phyloP scores from a whole-genome alignment of 2,329 filamentous ascomycete species.

The Nigrospora oryzae region DNA sequence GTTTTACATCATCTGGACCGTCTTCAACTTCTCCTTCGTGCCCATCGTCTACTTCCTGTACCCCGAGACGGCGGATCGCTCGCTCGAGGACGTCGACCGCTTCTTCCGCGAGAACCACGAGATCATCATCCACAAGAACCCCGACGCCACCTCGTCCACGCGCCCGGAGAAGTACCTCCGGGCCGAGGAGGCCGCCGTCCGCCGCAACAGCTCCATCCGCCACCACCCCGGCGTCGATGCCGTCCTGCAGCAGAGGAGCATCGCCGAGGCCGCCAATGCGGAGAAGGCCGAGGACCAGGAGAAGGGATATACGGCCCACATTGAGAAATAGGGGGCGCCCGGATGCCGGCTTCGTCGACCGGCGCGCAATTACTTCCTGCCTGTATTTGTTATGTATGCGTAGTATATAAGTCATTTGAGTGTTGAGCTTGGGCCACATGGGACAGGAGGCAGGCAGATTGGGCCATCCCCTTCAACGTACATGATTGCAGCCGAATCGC shows the following conservation, averaged over 20 bases:
- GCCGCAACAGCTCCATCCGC: slow-evolving; percentile 6
- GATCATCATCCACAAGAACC: slow-evolving; percentile 12
- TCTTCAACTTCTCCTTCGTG: slow-evolving; percentile 31
- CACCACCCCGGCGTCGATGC: slow-evolving; percentile 4
- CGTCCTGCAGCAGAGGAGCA: slow-evolving; percentile 3
- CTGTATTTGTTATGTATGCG: too few relatives aligned
- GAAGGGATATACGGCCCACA: slow-evolving; percentile 3
- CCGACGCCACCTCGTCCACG: slow-evolving; percentile 12
- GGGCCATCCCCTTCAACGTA: too few relatives aligned
- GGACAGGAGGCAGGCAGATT: too few relatives aligned
- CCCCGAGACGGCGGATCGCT: slow-evolving; percentile 7
- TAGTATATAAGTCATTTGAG: too few relatives aligned
- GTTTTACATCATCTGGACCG: slow-evolving; percentile 41
- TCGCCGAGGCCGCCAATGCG: slow-evolving; percentile 2
- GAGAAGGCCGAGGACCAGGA: slow-evolving; percentile 4
- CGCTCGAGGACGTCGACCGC: slow-evolving; percentile 14
- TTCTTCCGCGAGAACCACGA: slow-evolving; percentile 17
- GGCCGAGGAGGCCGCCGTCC: slow-evolving; percentile 15
- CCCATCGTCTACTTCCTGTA: slow-evolving; percentile 17
- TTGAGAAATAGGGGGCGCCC: slow-evolving; percentile 1
- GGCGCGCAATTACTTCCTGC: too few relatives aligned
- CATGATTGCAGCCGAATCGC: too few relatives aligned
- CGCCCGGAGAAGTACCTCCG: slow-evolving; percentile 10
- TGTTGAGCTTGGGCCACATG: too few relatives aligned
- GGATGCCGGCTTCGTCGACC: too few relatives aligned